Evolutionary conservation across 345 rosid species (phyloP).

Genomic region (Eucalyptus rudis): DNA sequence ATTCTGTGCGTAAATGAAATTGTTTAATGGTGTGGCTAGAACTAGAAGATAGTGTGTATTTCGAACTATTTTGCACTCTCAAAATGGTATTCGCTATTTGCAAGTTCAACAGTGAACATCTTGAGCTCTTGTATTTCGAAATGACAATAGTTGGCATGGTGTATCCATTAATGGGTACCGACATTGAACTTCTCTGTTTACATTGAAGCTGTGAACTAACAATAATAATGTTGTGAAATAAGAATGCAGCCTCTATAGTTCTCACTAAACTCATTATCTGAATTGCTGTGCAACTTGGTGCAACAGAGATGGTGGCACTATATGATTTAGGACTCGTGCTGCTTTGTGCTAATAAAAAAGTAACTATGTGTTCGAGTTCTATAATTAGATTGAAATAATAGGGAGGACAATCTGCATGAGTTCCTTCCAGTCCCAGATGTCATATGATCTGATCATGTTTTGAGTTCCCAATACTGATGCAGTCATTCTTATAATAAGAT

Average conservation of each 20-base stretch:
- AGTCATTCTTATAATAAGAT: neutral
- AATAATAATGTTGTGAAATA: neutral
- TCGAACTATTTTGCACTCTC: neutral
- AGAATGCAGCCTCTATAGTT: neutral
- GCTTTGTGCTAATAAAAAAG: neutral
- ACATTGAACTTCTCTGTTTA: neutral
- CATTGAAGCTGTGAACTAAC: neutral
- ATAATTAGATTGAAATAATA: neutral
- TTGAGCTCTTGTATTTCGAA: neutral
- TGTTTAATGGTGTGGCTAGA: neutral
- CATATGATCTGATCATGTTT: neutral
- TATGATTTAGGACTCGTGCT: neutral
- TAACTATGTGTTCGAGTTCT: neutral
- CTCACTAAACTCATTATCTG: neutral
- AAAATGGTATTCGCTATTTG: neutral
- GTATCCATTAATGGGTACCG: neutral
- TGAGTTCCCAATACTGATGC: neutral
- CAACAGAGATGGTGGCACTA: neutral
- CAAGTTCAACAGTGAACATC: neutral
- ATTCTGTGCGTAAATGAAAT: neutral
- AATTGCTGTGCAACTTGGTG: neutral
- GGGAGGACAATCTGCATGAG: neutral
- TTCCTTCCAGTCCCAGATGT: neutral
- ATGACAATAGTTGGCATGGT: neutral
- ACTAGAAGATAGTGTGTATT: neutral